A percentile compares a stretch with the other conserved stretches of the same genome.
Evolutionary conservation across 1,284 basidiomycete genomes (phyloP).

Genomic region (Fereydounia khargensis): DNA sequence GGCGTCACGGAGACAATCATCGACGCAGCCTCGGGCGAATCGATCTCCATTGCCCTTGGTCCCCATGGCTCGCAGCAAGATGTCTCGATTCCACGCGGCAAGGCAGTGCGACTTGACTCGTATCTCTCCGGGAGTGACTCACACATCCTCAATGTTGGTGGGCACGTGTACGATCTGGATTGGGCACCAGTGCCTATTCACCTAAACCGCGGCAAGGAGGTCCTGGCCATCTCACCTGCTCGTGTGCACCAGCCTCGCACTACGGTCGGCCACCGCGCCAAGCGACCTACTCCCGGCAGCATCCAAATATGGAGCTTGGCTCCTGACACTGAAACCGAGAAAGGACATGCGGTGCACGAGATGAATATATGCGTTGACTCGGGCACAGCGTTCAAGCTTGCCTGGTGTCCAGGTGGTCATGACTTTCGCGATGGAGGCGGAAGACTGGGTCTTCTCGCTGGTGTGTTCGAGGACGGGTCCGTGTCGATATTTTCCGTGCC

Average conservation of each 20-base stretch:
- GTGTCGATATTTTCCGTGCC: slow-evolving; percentile 24
- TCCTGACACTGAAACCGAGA: slow-evolving; percentile 4
- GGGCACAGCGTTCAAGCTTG: slow-evolving; percentile 16
- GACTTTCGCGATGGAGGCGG: slow-evolving; percentile 4
- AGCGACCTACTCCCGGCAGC: slow-evolving; percentile 2
- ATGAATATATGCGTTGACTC: slow-evolving; percentile 22
- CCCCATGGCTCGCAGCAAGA: slow-evolving; percentile 8
- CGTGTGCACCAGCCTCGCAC: slow-evolving; percentile 7
- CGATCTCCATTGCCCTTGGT: slow-evolving; percentile 13
- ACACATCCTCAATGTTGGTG: slow-evolving; percentile 28
- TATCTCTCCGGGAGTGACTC: slow-evolving; percentile 19
- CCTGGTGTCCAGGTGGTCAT: slow-evolving; percentile 26
- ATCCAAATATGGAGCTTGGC: slow-evolving; percentile 38
- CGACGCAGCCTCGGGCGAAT: slow-evolving; percentile 6
- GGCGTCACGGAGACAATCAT: slow-evolving; percentile 18
- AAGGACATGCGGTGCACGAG: slow-evolving; percentile 19
- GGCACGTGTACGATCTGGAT: slow-evolving; percentile 34
- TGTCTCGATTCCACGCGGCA: slow-evolving; percentile 9
- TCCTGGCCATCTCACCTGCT: slow-evolving; percentile 22
- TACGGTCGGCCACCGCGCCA: slow-evolving; percentile 10
- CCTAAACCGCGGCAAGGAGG: slow-evolving; percentile 25
- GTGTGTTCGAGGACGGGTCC: slow-evolving; percentile 30
- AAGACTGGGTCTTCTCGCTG: slow-evolving; percentile 23
- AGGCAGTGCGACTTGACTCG: slow-evolving; percentile 7
- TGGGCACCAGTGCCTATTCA: slow-evolving; percentile 33